Conservation (phyloP, 2,329 filamentous ascomycete species). For the Sclerotinia spermophila region DNA sequence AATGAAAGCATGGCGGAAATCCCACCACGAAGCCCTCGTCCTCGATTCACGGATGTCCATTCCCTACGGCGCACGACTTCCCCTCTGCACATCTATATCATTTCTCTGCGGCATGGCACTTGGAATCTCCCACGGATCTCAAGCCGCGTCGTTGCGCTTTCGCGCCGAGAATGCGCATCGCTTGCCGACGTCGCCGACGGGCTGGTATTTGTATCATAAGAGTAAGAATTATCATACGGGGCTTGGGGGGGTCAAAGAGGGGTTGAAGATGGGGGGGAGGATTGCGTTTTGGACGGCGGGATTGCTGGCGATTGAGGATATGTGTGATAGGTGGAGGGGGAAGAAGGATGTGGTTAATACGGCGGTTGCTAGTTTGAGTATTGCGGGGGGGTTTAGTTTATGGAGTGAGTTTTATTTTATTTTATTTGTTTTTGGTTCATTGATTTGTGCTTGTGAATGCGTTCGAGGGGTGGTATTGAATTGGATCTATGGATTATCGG, state of each 20-base stretch:
- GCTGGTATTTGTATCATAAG: constrained; percentile 99
- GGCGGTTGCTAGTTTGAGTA: constrained; percentile 74
- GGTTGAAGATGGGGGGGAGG: constrained; percentile 67
- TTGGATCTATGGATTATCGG: not conserved
- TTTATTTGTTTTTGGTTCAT: not conserved
- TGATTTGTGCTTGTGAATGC: not conserved
- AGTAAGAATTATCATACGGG: constrained; percentile 90
- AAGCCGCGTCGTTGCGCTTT: constrained; percentile 75
- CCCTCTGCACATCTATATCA: constrained; percentile 59
- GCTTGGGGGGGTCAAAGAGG: constrained; percentile 74
- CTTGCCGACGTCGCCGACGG: constrained; percentile 73
- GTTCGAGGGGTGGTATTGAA: not conserved
- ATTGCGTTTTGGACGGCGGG: constrained; percentile 69
- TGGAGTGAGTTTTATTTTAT: constrained; percentile 58
- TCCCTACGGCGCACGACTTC: constrained; percentile 60
- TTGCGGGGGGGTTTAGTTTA: constrained; percentile 82
- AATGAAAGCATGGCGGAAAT: not conserved
- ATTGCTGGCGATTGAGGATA: constrained; percentile 80
- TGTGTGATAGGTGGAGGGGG: constrained; percentile 70
- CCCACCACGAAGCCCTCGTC: constrained; percentile 4
- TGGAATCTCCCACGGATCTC: constrained; percentile 69
- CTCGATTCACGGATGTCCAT: constrained; percentile 51
- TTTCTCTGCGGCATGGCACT: constrained; percentile 67
- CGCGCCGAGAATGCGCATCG: constrained; percentile 95
- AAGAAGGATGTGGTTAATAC: constrained; percentile 76